A percentile compares a stretch with the other conserved stretches of the same genome.
Evolutionary conservation across 768 basidiomycete species (phyloP).

Genomic region (Cystobasidium ongulense): DNA sequence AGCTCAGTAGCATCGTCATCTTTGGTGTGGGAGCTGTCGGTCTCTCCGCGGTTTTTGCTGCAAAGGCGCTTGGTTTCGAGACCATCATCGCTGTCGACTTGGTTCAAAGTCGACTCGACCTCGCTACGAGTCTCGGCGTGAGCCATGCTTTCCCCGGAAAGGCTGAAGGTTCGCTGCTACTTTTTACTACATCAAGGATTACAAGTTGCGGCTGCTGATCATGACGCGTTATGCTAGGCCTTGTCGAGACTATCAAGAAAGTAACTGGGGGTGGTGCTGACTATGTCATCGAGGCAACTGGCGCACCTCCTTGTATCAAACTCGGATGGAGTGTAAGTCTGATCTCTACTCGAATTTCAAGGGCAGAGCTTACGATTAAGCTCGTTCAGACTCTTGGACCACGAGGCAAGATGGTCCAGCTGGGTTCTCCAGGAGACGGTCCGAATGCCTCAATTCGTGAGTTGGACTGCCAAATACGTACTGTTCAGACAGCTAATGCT

Average conservation of each 20-base stretch:
- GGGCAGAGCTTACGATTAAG: too few relatives aligned
- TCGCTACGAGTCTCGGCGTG: slow-evolving; percentile 35
- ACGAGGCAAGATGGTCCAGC: slow-evolving; percentile 13
- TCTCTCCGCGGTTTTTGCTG: slow-evolving; percentile 37
- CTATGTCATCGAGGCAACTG: slow-evolving; percentile 37
- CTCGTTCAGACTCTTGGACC: not conserved
- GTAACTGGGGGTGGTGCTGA: slow-evolving; percentile 35
- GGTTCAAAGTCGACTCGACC: slow-evolving; percentile 15
- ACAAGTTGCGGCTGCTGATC: not conserved
- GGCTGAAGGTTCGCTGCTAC: not conserved
- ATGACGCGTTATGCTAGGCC: not conserved
- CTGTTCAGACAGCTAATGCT: too few relatives aligned
- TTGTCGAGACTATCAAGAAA: slow-evolving; percentile 26
- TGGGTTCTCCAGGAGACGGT: not conserved
- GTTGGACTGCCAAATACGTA: not conserved
- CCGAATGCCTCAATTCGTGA: not conserved
- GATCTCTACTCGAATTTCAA: too few relatives aligned
- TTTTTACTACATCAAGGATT: not conserved
- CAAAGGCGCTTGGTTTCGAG: slow-evolving; percentile 27
- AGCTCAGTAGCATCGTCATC: slow-evolving; percentile 24
- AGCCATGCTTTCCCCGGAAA: slow-evolving; percentile 32
- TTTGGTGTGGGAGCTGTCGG: slow-evolving; percentile 40
- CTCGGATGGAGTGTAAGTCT: slow-evolving; percentile 26
- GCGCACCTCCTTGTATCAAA: slow-evolving; percentile 27
- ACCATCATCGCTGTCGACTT: slow-evolving; percentile 40